Base-by-base conservation (phyloP, 208 protist species). In the Strigomonas galati region DNA sequence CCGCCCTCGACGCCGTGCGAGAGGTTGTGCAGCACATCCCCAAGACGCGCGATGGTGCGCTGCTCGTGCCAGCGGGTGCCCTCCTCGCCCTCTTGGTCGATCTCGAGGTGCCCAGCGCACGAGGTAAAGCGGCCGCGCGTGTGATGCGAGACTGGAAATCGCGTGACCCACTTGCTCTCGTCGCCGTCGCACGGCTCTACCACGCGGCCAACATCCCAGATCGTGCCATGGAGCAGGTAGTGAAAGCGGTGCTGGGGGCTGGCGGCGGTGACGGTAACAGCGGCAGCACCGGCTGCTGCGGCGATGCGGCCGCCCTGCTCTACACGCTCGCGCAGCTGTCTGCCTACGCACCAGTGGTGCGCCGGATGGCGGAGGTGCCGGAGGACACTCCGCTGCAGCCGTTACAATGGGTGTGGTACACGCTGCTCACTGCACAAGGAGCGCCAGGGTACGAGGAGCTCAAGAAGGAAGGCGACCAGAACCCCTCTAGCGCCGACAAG, bases 111-210 rank as follows among this genome's bases (percentile, higher is more conserved):
- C 83, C 83, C 6, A 62, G 78, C 4, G 68, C 77, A 32, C 82
- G 85, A 17, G 85, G 83, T 0, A 64, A 75, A 0, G 79, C 85
- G 19, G 89, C 89, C 19, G 76, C 74, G 65, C 74, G 81, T 67
- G 89, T 85, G 59, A 77, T 94, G 77, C 72, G 79, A 32, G 77
- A 84, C 44, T 91, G 78, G 81, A 76, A 74, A 46, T 79, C 78
- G 26, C 81, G 76, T n/a, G 82, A 91, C 56, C 76, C 85, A n/a
- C 80, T 94, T n/a, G 84, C 78, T 5, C 61, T 91, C 24, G 61
- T 76, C 3, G 63, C 89, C 15, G 76, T 91, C 51, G 89, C 85
- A 51, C 78, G 79, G 68, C 64, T 94, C 0, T 94, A 94, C 74
- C 82, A 81, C 69, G 69, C 71, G 30, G 82, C 79, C 1, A 74